Percentiles rank a stretch among this genome's conserved stretches.
phyloP scores from a whole-genome alignment of 2,329 filamentous ascomycete genomes.

The Calonectria leucothoes region DNA sequence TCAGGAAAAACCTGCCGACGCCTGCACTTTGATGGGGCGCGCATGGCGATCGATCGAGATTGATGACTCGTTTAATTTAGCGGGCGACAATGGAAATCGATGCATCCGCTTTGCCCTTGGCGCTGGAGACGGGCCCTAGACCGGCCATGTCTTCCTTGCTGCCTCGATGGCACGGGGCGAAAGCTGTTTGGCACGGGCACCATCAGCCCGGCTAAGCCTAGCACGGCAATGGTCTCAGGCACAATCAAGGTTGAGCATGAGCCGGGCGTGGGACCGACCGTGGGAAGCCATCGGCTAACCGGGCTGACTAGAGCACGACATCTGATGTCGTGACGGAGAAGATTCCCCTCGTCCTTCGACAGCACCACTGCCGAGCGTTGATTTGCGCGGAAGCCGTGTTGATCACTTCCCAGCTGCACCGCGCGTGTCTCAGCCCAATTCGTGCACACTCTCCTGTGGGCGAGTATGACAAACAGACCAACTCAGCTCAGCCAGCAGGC shows the following conservation, averaged over 20 bases:
- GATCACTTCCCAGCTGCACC: neutral
- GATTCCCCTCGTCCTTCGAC: neutral
- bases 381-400: neutral
- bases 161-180: neutral
- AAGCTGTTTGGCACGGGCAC: neutral
- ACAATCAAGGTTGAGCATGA: neutral
- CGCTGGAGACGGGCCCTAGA: conserved; percentile 3
- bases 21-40: neutral
- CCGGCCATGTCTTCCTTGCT: conserved; percentile 1
- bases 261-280: neutral
- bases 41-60: neutral
- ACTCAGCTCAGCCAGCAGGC: neutral
- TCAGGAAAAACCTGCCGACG: neutral
- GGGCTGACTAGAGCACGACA: neutral
- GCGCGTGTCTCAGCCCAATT: neutral
- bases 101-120: neutral
- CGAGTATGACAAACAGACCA: neutral
- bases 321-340: neutral
- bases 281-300: neutral
- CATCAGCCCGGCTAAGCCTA: conserved; percentile 6
- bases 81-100: neutral
- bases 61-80: neutral
- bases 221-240: conserved; percentile 5
- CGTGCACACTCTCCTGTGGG: neutral
- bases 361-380: neutral